Base-by-base conservation (phyloP, 1,284 basidiomycete genomes). In the Ceratobasidium sp. region DNA sequence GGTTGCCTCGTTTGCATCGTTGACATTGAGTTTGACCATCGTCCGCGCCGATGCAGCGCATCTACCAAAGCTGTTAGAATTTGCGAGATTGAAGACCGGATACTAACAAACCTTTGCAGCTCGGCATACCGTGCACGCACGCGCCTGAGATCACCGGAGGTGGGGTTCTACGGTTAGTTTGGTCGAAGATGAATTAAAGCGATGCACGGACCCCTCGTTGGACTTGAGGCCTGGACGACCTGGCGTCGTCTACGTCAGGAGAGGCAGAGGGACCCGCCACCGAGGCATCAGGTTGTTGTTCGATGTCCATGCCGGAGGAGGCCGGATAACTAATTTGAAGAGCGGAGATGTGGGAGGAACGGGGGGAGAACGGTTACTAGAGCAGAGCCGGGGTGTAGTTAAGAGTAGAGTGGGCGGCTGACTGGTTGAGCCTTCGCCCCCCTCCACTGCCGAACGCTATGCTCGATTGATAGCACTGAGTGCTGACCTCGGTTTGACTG, bases 11-110 rank as follows among this genome's bases (percentile, higher is more conserved):
- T 77, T 85, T 88, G 80, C 91, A 93, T 60, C 90, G 87, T 76
- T 92, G 88, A 74, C 90, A 92, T 32, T 85, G 85, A 73, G 86
- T 84, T 73, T 84, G 82, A 68, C 90, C 90, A 75, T 92, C 90
- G 75, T 92, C 91, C 57, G 91, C 88, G 45, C 90, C 91, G 68
- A 93, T 90, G 75, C 91, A 93, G 78, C 92, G 92, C 91, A 93
- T 93, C 91, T 93, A 69, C 43, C 43, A 70, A 38, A 69, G 72
- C 70, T 67, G 70, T 70, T 62, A 68, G 72, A 60, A 55, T 71
- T 69, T 60, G 65, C 68, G 72, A 60, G 50, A 67, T 69, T 49
- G 65, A 64, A 57, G 67, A 57, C 70, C 69, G 72, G 70, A 70
- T 69, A 69, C 38, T 69, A 49, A 73, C 76, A 45, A 76, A 88